phyloP scores from a whole-genome alignment of 495 filamentous ascomycete genomes.

The Trichoderma gamsii region DNA sequence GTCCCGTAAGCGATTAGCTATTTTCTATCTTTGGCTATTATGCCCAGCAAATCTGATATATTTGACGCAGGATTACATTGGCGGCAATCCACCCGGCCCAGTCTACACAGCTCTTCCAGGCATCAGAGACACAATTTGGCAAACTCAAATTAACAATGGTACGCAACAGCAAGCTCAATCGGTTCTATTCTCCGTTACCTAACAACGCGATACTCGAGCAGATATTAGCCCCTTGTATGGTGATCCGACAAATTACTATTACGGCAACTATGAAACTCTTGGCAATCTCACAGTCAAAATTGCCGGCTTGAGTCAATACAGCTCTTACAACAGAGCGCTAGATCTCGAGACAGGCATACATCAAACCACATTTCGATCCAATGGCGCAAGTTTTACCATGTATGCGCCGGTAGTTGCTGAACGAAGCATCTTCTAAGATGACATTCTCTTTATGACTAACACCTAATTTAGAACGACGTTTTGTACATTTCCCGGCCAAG shows the following conservation, averaged over 20 bases:
- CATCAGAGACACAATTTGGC: slow-evolving; percentile 3
- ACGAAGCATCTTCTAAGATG: neutral
- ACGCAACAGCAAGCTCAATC: neutral
- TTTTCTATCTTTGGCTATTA: neutral
- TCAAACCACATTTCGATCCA: slow-evolving; percentile 24
- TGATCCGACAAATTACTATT: slow-evolving; percentile 25
- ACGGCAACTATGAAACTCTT: slow-evolving; percentile 41
- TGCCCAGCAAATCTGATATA: neutral
- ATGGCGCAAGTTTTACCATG: slow-evolving; percentile 23
- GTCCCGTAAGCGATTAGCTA: neutral
- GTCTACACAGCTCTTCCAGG: slow-evolving; percentile 1
- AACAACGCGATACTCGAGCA: neutral
- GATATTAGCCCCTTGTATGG: neutral
- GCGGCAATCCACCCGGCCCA: slow-evolving; percentile 31
- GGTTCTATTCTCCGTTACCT: neutral
- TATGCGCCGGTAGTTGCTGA: slow-evolving; percentile 15
- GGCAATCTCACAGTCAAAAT: slow-evolving; percentile 40
- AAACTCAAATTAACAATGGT: slow-evolving; percentile 9
- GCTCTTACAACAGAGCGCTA: slow-evolving; percentile 34
- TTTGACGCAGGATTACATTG: slow-evolving; percentile 26
- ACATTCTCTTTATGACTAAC: neutral
- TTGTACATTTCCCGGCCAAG: slow-evolving; percentile 43
- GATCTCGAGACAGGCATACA: slow-evolving; percentile 39
- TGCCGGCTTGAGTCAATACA: slow-evolving; percentile 22
- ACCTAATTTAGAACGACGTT: slow-evolving; percentile 19